Evolutionary conservation across 2,329 filamentous ascomycete species (phyloP), one percentile per base, ranked within the genome.

Genomic region (Ceratocystis eucalypticola): DNA sequence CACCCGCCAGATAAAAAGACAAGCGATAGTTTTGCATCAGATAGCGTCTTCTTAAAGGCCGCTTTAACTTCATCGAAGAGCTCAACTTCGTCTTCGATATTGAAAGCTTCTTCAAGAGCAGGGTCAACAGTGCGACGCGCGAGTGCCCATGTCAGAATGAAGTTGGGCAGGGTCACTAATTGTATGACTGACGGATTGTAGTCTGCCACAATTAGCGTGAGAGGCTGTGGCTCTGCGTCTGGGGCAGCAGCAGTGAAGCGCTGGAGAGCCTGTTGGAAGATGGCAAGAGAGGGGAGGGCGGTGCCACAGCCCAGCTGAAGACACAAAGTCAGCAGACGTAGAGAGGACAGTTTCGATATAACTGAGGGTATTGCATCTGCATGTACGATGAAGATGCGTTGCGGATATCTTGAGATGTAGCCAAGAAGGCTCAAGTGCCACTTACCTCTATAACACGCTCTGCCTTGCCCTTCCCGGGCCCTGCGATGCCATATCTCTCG

Each of bases 141-240:
- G 30, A 85, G 74, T 12, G 83, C 79, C 84, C 87, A 94, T 4
- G 84, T 81, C 41, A 94, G 80, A 48, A 94, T 74, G 55, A 93
- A 77, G 75, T 94, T 94, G 65, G 89, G 89, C 44, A 94, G 74
- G 0, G 89, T 93, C 69, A 92, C 88, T 15, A 93, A 83, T 67
- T 88, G 83, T 64, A 94, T 79, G 12, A 94, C 89, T 2, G 85
- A 83, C 46, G 85, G 84, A 72, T 94, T 94, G 77, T 92, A 94
- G 76, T 94, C 89, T 64, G 88, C 86, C 28, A 93, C 76, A 20
- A 85, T 82, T 70, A 93, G 81, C 65, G 82, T 80, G 33, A 88
- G 75, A 41, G 74, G 74, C 57, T 65, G 61, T 70, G 63, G 25
- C n/a, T 28, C 28, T 53, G 28, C 30, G 25, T 64, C 15, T n/a